A percentile compares a stretch with the other conserved stretches of the same genome.
These are phyloP conservation scores for Flaveria brownii DNA, from an alignment of 129 eudicot genomes.

Conservation along the genomic window DNA sequence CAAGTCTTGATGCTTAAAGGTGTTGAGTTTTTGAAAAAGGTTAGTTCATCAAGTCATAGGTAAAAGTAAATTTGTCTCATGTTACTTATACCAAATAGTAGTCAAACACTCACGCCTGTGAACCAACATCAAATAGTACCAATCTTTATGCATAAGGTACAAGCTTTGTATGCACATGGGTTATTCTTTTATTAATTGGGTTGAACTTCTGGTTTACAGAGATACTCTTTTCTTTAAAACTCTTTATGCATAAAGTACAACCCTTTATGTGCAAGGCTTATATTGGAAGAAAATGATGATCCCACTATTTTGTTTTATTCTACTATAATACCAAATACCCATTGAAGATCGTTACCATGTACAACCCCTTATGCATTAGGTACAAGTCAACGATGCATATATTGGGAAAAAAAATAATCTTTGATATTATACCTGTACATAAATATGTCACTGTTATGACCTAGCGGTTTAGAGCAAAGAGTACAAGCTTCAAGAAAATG, in stretches of 20 bases:
- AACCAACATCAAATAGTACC: background rate
- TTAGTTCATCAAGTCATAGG: background rate
- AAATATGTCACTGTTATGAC: slow-evolving; percentile 72
- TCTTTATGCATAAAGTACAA: slow-evolving; percentile 29
- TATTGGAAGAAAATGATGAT: no score
- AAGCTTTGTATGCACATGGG: background rate
- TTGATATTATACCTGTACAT: slow-evolving; percentile 68
- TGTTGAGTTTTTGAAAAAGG: background rate
- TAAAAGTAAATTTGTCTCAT: no score
- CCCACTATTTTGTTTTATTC: background rate
- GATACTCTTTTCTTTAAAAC: background rate
- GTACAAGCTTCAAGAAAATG: slow-evolving; percentile 81
- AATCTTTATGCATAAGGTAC: slow-evolving; percentile 19
- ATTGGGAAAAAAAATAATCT: background rate
- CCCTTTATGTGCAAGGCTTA: background rate
- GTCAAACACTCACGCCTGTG: background rate
- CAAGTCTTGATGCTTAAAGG: background rate
- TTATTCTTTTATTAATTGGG: background rate
- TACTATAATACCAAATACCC: background rate
- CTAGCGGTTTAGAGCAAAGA: slow-evolving; percentile 67
- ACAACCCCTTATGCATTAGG: background rate
- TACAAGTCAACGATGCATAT: slow-evolving; percentile 33
- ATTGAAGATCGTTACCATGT: background rate
- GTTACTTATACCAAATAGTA: no score
- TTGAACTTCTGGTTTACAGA: no score